These are phyloP conservation scores for Hypoxylon cercidicola DNA, from an alignment of 495 filamentous ascomycete genomes.

Conservation along the genomic window DNA sequence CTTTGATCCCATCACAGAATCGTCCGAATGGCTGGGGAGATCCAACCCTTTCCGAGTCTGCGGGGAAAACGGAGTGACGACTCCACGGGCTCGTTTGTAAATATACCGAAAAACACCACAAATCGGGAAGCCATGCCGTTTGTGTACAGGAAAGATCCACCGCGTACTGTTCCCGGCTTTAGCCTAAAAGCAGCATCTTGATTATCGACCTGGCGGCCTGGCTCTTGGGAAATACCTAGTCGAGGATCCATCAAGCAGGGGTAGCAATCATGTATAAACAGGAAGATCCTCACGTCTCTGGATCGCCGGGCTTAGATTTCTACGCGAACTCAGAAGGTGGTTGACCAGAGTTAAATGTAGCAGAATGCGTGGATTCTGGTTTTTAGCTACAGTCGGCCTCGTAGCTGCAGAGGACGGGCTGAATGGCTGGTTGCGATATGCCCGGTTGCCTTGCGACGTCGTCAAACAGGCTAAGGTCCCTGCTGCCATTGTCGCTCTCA, in stretches of 20 bases:
- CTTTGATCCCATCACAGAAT: conserved; percentile 15
- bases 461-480: conserved; percentile 53
- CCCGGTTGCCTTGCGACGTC: conserved; percentile 58
- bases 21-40: background rate
- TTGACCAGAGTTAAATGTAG: conserved; percentile 1
- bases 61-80: conserved; percentile 16
- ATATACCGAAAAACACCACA: conserved; percentile 27
- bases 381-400: conserved; percentile 47
- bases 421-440: conserved; percentile 73
- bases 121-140: conserved; percentile 9
- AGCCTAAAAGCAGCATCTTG: conserved; percentile 32
- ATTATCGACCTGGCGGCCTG: conserved; percentile 29
- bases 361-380: conserved; percentile 47
- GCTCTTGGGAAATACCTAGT: conserved; percentile 27
- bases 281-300: conserved; percentile 6
- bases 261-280: conserved; percentile 40
- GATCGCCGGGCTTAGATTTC: conserved; percentile 6
- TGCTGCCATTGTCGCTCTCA: conserved; percentile 64
- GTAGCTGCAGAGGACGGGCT: conserved; percentile 67
- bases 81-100: conserved; percentile 20
- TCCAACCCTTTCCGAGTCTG: conserved; percentile 11
- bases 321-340: conserved; percentile 7
- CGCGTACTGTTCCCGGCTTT: conserved; percentile 14
- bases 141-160: conserved; percentile 25
- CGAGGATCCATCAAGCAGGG: conserved; percentile 19